phyloP scores from a whole-genome alignment of 495 filamentous ascomycete species.

The Sabuloglossum arenarium region DNA sequence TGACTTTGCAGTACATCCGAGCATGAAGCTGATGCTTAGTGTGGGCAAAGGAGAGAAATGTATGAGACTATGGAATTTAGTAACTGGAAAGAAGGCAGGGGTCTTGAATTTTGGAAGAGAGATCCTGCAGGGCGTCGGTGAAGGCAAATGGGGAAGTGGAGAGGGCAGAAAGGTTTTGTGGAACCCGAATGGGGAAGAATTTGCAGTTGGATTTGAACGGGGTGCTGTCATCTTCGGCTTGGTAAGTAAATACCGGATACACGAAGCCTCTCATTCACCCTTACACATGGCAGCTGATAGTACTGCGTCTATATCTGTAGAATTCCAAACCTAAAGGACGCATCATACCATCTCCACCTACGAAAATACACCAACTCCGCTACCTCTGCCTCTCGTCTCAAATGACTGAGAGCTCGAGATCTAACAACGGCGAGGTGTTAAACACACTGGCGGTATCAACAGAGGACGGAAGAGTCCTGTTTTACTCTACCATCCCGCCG shows the following conservation, averaged over 20 bases:
- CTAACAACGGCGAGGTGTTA: constrained; percentile 19
- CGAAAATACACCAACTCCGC: constrained; percentile 62
- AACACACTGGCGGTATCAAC: constrained; percentile 61
- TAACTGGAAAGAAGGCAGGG: constrained; percentile 87
- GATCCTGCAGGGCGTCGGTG: constrained; percentile 46
- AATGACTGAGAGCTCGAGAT: constrained; percentile 15
- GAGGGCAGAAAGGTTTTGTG: constrained; percentile 75
- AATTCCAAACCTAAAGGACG: constrained; percentile 62
- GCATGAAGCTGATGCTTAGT: constrained; percentile 85
- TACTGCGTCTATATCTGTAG: constrained; percentile 11
- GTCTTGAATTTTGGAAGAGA: constrained; percentile 64
- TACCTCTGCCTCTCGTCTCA: constrained; percentile 33
- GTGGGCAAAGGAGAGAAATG: constrained; percentile 73
- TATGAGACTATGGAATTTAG: constrained; percentile 91
- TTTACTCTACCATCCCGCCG: constrained; percentile 46
- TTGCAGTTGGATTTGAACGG: constrained; percentile 72
- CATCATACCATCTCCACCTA: constrained; percentile 41
- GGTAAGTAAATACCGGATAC: constrained; percentile 19
- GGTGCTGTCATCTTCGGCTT: constrained; percentile 71
- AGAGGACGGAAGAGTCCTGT: constrained; percentile 74
- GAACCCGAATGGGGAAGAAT: constrained; percentile 57
- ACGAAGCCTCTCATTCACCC: not conserved
- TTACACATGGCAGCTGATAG: not conserved
- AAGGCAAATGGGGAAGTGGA: constrained; percentile 52
- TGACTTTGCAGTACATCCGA: constrained; percentile 87